Evolutionary conservation across 1,284 basidiomycete species (phyloP).

Genomic region (Amylostereum chailletii): DNA sequence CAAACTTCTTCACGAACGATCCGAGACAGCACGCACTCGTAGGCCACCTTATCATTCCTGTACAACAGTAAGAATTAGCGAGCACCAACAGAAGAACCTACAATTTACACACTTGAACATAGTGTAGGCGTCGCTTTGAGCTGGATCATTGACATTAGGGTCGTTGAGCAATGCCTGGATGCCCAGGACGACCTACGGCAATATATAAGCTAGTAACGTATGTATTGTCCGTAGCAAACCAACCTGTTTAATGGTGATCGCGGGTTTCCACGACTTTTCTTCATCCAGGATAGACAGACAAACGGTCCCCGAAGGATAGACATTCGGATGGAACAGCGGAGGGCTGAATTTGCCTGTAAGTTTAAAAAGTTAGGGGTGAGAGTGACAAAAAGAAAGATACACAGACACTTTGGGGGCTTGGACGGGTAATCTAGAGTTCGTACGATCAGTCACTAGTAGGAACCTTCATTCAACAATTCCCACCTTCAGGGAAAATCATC

Average conservation of each 20-base stretch:
- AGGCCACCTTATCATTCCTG: slow-evolving; percentile 85
- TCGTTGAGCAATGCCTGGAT: slow-evolving; percentile 93
- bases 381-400: background rate
- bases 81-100: background rate
- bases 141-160: slow-evolving; percentile 92
- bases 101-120: slow-evolving; percentile 81
- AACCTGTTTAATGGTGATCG: slow-evolving; percentile 98
- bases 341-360: slow-evolving; percentile 89
- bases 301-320: slow-evolving; percentile 97
- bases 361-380: background rate
- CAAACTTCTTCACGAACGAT: background rate
- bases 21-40: slow-evolving; percentile 55
- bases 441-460: slow-evolving; percentile 4
- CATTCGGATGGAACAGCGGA: slow-evolving; percentile 96
- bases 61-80: background rate
- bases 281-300: slow-evolving; percentile 98
- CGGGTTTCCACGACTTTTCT: slow-evolving; percentile 98
- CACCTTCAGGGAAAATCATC: slow-evolving; percentile 95
- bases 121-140: slow-evolving; percentile 94
- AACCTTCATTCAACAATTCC: slow-evolving; percentile 15
- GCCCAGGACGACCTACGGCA: slow-evolving; percentile 79
- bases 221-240: slow-evolving; percentile 14
- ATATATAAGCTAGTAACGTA: background rate
- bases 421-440: slow-evolving; percentile 77
- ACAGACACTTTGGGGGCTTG: slow-evolving; percentile 89